These are phyloP conservation scores for Linnemannia zychae DNA, from an alignment of 192 early-diverging fungal species.

Conservation along the genomic window DNA sequence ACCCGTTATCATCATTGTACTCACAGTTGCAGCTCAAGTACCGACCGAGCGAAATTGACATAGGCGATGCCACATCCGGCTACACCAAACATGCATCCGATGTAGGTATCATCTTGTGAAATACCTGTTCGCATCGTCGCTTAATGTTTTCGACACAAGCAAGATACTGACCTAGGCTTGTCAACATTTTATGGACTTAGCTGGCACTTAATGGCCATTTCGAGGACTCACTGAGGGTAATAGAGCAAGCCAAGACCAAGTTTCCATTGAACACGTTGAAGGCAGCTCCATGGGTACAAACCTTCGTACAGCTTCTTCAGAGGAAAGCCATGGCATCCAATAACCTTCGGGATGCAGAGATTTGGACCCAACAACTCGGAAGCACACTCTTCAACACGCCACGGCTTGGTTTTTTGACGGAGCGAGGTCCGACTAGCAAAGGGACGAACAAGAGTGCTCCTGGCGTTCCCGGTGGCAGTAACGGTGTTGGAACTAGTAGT, in stretches of 20 bases:
- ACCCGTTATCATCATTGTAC: conserved; percentile 31
- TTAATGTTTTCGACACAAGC: background rate
- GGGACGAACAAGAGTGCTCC: background rate
- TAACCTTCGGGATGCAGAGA: conserved; percentile 32
- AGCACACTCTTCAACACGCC: conserved; percentile 19
- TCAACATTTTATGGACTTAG: conserved; percentile 1
- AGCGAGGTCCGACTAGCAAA: background rate
- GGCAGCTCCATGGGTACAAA: conserved; percentile 41
- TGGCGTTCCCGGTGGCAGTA: background rate
- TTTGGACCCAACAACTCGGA: conserved; percentile 28
- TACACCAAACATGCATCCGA: conserved; percentile 35
- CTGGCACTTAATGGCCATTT: conserved; percentile 17
- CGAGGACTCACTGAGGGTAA: conserved; percentile 26
- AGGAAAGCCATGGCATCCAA: conserved; percentile 23
- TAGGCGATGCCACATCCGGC: conserved; percentile 29
- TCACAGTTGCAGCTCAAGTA: conserved; percentile 44
- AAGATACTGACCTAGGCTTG: background rate
- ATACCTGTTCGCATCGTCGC: background rate
- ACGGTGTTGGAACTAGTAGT: background rate
- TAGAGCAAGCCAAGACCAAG: conserved; percentile 24
- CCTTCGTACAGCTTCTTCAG: conserved; percentile 40
- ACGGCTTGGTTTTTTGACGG: background rate
- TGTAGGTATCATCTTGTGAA: conserved; percentile 8
- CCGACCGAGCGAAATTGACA: conserved; percentile 25
- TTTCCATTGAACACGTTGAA: conserved; percentile 36